Evolutionary conservation across 441 rosid genomes (phyloP), one percentile per base, ranked within the genome.

Genomic region (Adansonia rubrostipa): DNA sequence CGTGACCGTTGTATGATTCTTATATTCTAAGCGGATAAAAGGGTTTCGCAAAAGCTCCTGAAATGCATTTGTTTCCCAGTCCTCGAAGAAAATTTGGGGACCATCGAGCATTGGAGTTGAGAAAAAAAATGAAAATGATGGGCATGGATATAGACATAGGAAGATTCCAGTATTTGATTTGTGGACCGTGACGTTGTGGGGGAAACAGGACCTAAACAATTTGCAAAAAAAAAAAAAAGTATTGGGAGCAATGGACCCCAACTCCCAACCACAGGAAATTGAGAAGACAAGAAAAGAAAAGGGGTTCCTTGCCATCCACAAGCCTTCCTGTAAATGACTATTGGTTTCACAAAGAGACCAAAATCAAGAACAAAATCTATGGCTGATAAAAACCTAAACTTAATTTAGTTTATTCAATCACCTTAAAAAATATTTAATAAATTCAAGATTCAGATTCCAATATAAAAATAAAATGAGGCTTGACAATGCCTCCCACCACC

Each of bases 331-430:
- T 14, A 51, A 71, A 54, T 54, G 65, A 72, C 65, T 36, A 36
- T 40, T 73, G 76, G 76, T 33, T 73, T 73, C 51, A 33, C 51
- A 17, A 56, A 33, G 51, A 56, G 64, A 20, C 33, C 36, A 68
- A 68, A 68, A 45, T 1, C 45, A 5, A 14, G 0, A 13, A 33
- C 8, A 24, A 63, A 63, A 33, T 11, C 9, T 2, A 64, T 64
- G 69, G 47, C 20, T 64, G 20, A 64, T 45, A 40, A 40, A 40
- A 40, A 40, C 6, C 6, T 0, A 40, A 40, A 40, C 6, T 40
- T 40, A 40, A 40, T 40, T 40, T 5, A 40, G 6, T 40, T 40
- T 0, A 40, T 40, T 0, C 6, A 40, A 40, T 40, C 6, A 40
- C 6, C 6, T 40, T 40, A 4, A 40, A 40, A 4, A 40, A 40